Conservation (phyloP, 2,329 filamentous ascomycete species). For the Aaosphaeria pasadenensis region DNA sequence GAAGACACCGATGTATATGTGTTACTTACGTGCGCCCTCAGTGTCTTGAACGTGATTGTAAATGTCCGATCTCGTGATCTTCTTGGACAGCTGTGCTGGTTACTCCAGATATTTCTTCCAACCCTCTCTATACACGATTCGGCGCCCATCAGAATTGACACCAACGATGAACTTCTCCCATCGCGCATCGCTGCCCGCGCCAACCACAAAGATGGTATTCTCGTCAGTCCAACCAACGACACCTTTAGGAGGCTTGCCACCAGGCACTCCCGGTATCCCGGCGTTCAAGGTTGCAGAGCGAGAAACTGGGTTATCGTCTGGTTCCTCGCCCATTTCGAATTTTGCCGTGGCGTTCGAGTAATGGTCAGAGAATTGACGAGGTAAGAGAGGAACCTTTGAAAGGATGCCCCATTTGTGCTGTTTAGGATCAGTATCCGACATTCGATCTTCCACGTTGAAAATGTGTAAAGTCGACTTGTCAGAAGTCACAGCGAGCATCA, state of each 20-base stretch:
- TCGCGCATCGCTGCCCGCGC: slow-evolving; percentile 76
- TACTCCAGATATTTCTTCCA: slow-evolving; percentile 74
- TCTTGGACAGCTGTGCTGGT: neutral
- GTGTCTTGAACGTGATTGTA: too few relatives aligned
- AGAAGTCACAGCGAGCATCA: slow-evolving; percentile 83
- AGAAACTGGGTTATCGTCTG: slow-evolving; percentile 26
- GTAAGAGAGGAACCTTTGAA: slow-evolving; percentile 78
- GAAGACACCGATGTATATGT: too few relatives aligned
- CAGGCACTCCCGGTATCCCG: slow-evolving; percentile 52
- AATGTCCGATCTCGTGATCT: too few relatives aligned
- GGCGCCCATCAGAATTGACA: slow-evolving; percentile 65
- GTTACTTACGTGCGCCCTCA: too few relatives aligned
- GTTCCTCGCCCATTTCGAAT: slow-evolving; percentile 81
- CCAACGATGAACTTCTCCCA: slow-evolving; percentile 84
- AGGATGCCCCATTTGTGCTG: slow-evolving; percentile 76
- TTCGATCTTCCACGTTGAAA: slow-evolving; percentile 64
- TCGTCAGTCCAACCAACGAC: slow-evolving; percentile 82
- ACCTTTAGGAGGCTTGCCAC: slow-evolving; percentile 69
- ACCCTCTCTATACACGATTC: slow-evolving; percentile 66
- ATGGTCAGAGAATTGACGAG: slow-evolving; percentile 81
- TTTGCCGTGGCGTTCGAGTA: slow-evolving; percentile 80
- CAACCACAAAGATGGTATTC: slow-evolving; percentile 69
- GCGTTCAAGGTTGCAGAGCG: slow-evolving; percentile 38
- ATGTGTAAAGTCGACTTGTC: slow-evolving; percentile 96
- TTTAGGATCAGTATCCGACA: slow-evolving; percentile 16